phyloP scores from a whole-genome alignment of 495 filamentous ascomycete genomes.

The Aspergillus asperescens region DNA sequence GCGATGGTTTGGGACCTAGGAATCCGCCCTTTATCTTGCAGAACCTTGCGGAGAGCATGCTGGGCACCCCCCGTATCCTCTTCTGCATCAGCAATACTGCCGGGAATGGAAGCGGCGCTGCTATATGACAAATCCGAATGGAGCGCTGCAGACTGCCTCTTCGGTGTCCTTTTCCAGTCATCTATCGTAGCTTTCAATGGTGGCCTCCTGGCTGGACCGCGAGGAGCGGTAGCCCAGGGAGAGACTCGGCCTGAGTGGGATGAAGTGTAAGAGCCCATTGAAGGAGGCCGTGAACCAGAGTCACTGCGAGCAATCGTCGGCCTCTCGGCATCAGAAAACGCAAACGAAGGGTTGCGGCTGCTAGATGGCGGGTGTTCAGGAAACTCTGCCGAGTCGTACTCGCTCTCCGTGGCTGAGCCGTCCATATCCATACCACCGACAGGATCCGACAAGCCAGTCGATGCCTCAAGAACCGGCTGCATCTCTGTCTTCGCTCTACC shows the following conservation, averaged over 20 bases:
- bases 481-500: slow-evolving; percentile 69
- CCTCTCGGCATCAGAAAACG: slow-evolving; percentile 49
- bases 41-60: slow-evolving; percentile 66
- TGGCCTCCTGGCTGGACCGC: slow-evolving; percentile 25
- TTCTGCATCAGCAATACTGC: slow-evolving; percentile 49
- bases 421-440: slow-evolving; percentile 42
- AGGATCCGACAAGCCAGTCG: slow-evolving; percentile 38
- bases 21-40: slow-evolving; percentile 56
- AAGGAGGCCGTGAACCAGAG: slow-evolving; percentile 47
- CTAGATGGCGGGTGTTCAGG: slow-evolving; percentile 62
- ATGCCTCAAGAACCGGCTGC: slow-evolving; percentile 47
- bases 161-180: slow-evolving; percentile 34
- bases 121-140: slow-evolving; percentile 35
- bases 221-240: slow-evolving; percentile 37
- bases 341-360: slow-evolving; percentile 59
- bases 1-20: slow-evolving; percentile 32
- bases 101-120: slow-evolving; percentile 43
- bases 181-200: slow-evolving; percentile 29
- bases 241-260: slow-evolving; percentile 42
- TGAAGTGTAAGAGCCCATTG: slow-evolving; percentile 48
- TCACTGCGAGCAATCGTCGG: slow-evolving; percentile 49
- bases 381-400: slow-evolving; percentile 55
- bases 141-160: slow-evolving; percentile 31
- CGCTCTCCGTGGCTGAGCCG: slow-evolving; percentile 45
- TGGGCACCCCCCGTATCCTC: slow-evolving; percentile 51